Evolutionary conservation across 1,284 basidiomycete species (phyloP).

Genomic region (Agaricales sp.): DNA sequence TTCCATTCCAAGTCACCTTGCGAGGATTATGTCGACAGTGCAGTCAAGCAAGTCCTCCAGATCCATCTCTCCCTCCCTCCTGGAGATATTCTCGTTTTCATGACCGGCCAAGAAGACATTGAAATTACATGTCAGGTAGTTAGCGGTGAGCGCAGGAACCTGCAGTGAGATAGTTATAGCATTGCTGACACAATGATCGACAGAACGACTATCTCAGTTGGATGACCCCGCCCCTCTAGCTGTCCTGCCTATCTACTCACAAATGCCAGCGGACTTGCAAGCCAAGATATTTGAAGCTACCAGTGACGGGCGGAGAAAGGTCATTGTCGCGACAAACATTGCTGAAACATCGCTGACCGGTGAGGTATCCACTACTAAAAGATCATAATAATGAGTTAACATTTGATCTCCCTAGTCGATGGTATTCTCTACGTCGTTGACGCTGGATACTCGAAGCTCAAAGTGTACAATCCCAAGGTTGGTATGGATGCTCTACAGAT

Average conservation of each 20-base stretch:
- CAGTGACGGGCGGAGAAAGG: slow-evolving; percentile 89
- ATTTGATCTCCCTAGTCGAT: slow-evolving; percentile 54
- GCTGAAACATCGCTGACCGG: slow-evolving; percentile 92
- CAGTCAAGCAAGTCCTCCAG: slow-evolving; percentile 95
- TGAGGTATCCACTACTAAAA: not conserved
- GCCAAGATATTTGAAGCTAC: slow-evolving; percentile 97
- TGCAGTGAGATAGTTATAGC: no score
- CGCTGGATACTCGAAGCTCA: slow-evolving; percentile 93
- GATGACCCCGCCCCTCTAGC: slow-evolving; percentile 84
- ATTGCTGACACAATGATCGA: no score
- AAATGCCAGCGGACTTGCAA: slow-evolving; percentile 98
- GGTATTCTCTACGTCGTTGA: slow-evolving; percentile 98
- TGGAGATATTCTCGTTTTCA: slow-evolving; percentile 96
- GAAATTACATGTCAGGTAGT: slow-evolving; percentile 90
- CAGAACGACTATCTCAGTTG: slow-evolving; percentile 85
- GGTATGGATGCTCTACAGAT: slow-evolving; percentile 99
- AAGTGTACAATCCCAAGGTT: slow-evolving; percentile 98
- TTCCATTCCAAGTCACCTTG: slow-evolving; percentile 96
- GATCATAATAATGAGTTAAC: not conserved
- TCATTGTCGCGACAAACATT: slow-evolving; percentile 98
- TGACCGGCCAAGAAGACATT: slow-evolving; percentile 99
- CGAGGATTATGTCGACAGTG: slow-evolving; percentile 97
- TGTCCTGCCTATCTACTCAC: slow-evolving; percentile 95
- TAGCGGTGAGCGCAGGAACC: slow-evolving; percentile 42
- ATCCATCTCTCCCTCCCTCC: slow-evolving; percentile 92